These are phyloP conservation scores for Leishmania lainsoni DNA, from an alignment of 208 protist genomes.

Conservation along the genomic window DNA sequence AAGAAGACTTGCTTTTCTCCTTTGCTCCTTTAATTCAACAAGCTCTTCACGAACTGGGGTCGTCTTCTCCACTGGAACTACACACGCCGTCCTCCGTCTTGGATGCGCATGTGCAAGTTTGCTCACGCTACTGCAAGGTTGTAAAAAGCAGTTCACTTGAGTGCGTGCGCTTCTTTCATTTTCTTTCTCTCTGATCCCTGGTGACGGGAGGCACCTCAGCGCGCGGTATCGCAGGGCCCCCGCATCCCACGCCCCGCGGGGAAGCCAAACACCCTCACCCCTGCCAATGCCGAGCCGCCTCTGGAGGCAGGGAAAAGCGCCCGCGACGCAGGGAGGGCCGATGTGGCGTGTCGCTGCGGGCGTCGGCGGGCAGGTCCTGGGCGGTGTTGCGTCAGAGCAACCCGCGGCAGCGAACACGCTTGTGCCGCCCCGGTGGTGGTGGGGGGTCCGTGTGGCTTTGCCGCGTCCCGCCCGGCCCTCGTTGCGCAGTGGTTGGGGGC, in stretches of 20 bases:
- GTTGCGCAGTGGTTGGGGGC: too few species aligned
- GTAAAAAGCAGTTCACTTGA: conserved; percentile 17
- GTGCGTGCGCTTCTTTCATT: neutral
- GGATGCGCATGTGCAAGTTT: neutral
- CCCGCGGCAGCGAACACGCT: neutral
- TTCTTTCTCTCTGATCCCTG: neutral
- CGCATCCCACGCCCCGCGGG: too few species aligned
- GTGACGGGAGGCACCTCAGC: neutral
- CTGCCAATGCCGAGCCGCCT: too few species aligned
- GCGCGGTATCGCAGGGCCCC: neutral
- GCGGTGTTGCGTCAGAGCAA: neutral
- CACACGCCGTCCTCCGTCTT: neutral
- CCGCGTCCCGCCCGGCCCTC: too few species aligned
- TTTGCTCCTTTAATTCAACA: neutral
- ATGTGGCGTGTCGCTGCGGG: neutral
- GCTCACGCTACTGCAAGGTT: conserved; percentile 18
- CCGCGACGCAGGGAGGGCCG: neutral
- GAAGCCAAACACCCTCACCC: too few species aligned
- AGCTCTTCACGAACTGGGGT: neutral
- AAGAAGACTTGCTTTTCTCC: neutral
- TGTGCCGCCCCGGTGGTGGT: neutral
- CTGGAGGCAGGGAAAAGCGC: neutral
- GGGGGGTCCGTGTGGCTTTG: too few species aligned
- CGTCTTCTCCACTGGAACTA: neutral
- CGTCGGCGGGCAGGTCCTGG: neutral